Base-by-base conservation (phyloP, 1,284 basidiomycete genomes). In the Neonothopanus nambi region DNA sequence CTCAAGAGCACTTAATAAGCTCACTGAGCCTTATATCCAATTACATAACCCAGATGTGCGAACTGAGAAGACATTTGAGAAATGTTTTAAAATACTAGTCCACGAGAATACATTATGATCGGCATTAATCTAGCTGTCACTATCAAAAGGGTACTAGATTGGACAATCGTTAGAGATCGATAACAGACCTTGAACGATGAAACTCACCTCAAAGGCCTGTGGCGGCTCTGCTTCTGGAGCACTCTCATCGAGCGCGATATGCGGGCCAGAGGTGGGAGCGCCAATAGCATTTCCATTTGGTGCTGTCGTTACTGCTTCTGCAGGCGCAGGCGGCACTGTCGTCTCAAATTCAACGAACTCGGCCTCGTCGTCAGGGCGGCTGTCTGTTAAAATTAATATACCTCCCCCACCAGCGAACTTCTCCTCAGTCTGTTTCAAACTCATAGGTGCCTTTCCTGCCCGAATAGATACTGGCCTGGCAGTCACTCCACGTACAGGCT, bases 401-500 rank as follows among this genome's bases (percentile, higher is more conserved):
- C 92, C 93, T 39, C 92, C 92, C 17, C 91, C 91, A 43, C 87
- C 86, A 38, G 82, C 85, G 61, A 80, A 84, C 58, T 79, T 81
- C 62, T 88, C 84, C 21, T 82, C 54, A 5, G 45, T 36, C 5
- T 49, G 51, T n/a, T 51, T 45, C 11, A 38, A 21, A 3, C 17
- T 37, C 38, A 23, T 18, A 8, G 28, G 18, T 0, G 67, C 58
- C 62, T 75, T 81, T 17, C 68, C 64, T 15, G 61, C 53, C 24
- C 57, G 58, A 15, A 56, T 50, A 30, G 71, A 59, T 15, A 71
- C 64, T 9, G 73, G 59, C 41, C 75, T 74, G 20, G 79, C 76
- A 18, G 86, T 87, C 33, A 95, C 84, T 0, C 91, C 82, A 44
- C 95, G 85, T 12, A 98, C 90, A n/a, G 96, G 95, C 57, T 90